Conservation (phyloP, 805 yeast species). For the Metschnikowia cerradonensis region DNA sequence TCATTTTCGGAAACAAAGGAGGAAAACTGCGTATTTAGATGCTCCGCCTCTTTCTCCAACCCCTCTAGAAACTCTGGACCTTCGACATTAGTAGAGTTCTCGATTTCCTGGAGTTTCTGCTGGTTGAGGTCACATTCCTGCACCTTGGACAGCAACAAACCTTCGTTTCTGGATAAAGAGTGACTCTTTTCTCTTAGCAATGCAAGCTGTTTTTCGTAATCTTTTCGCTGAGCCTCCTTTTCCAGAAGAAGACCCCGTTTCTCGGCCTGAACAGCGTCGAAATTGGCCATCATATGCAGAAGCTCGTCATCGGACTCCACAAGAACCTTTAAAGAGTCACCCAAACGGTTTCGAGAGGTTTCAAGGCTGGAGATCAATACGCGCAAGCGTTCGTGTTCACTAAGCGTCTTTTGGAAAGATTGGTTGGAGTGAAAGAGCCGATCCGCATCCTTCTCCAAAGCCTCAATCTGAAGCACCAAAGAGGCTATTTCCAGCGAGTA, state of each 20-base stretch:
- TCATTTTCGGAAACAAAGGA: neutral
- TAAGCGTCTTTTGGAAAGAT: slow-evolving; percentile 69
- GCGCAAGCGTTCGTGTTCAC: slow-evolving; percentile 54
- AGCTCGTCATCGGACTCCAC: slow-evolving; percentile 37
- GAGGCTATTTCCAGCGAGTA: slow-evolving; percentile 46
- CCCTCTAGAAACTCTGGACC: neutral
- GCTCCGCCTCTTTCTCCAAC: neutral
- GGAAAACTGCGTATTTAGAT: neutral
- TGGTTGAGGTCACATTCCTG: slow-evolving; percentile 25
- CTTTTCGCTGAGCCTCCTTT: slow-evolving; percentile 1
- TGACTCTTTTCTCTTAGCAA: slow-evolving; percentile 22
- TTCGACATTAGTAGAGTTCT: neutral
- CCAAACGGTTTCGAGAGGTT: slow-evolving; percentile 52
- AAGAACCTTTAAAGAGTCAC: slow-evolving; percentile 43
- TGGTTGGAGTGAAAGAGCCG: slow-evolving; percentile 70
- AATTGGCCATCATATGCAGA: slow-evolving; percentile 27
- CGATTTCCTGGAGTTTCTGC: slow-evolving; percentile 5
- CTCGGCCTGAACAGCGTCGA: slow-evolving; percentile 20
- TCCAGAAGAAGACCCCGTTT: slow-evolving; percentile 15
- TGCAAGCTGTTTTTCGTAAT: slow-evolving; percentile 19
- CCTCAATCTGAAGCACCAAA: slow-evolving; percentile 48
- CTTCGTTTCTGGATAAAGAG: slow-evolving; percentile 39
- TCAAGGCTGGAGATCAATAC: slow-evolving; percentile 3
- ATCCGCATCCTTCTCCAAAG: slow-evolving; percentile 56
- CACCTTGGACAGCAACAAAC: slow-evolving; percentile 49